These are phyloP conservation scores for Martensiomyces pterosporus DNA, from an alignment of 192 early-diverging fungal genomes.

Conservation along the genomic window DNA sequence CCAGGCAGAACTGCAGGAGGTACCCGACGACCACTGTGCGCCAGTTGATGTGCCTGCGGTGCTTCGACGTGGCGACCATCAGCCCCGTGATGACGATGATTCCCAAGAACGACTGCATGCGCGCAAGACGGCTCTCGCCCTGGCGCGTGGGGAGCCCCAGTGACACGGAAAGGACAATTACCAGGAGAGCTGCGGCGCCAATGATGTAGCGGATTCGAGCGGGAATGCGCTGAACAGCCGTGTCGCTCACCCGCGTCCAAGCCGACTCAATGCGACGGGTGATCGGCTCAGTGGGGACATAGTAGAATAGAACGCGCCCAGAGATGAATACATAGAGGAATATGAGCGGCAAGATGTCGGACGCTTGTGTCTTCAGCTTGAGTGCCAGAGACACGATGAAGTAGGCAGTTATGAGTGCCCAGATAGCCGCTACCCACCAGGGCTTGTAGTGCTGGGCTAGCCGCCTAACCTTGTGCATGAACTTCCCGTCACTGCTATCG, in stretches of 20 bases:
- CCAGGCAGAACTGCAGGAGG: slow-evolving; percentile 72
- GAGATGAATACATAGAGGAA: slow-evolving; percentile 53
- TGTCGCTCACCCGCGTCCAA: not conserved
- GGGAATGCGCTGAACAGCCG: slow-evolving; percentile 21
- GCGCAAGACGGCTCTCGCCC: slow-evolving; percentile 58
- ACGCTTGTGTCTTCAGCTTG: slow-evolving; percentile 38
- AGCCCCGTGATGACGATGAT: slow-evolving; percentile 57
- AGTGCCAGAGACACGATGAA: slow-evolving; percentile 56
- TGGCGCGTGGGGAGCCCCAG: slow-evolving; percentile 44
- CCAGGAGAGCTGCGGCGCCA: slow-evolving; percentile 12
- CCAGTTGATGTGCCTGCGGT: slow-evolving; percentile 68
- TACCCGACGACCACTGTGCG: slow-evolving; percentile 67
- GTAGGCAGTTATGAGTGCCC: slow-evolving; percentile 55
- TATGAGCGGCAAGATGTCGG: slow-evolving; percentile 42
- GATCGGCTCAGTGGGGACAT: slow-evolving; percentile 26
- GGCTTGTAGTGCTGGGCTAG: slow-evolving; percentile 10
- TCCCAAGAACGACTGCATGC: slow-evolving; percentile 72
- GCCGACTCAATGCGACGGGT: slow-evolving; percentile 7
- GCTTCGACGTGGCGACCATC: slow-evolving; percentile 55
- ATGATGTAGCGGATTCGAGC: slow-evolving; percentile 28
- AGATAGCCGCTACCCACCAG: slow-evolving; percentile 36
- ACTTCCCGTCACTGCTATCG: no score
- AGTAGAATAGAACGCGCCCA: slow-evolving; percentile 45
- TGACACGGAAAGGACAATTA: slow-evolving; percentile 52
- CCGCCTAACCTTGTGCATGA: slow-evolving; percentile 6